These are phyloP conservation scores for Macadamia tetraphylla DNA, from an alignment of 164 flowering plant species.

Conservation along the genomic window DNA sequence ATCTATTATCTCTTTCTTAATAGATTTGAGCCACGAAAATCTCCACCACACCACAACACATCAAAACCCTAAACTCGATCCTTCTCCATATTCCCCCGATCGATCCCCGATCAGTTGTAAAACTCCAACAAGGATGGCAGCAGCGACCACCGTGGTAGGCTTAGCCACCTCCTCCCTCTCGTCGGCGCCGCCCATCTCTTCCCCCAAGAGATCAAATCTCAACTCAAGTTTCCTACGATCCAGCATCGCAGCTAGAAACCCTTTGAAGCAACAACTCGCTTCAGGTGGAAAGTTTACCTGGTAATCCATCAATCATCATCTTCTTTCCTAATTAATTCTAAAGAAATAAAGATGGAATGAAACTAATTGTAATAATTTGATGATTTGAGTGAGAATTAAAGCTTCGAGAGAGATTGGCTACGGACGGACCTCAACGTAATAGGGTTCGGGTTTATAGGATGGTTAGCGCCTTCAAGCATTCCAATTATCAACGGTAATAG, in stretches of 20 bases:
- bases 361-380: too few relatives aligned
- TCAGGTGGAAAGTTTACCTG: constrained; percentile 62
- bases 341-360: too few relatives aligned
- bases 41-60: too few relatives aligned
- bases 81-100: too few relatives aligned
- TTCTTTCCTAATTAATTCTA: not conserved
- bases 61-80: too few relatives aligned
- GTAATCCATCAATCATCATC: constrained; percentile 20
- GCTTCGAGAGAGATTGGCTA: constrained; percentile 85
- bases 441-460: constrained; percentile 93
- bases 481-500: constrained; percentile 82
- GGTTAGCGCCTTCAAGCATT: constrained; percentile 91
- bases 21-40: too few relatives aligned
- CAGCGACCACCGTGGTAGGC: constrained; percentile 49
- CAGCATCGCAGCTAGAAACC: constrained; percentile 41
- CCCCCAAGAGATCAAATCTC: constrained; percentile 29
- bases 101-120: too few relatives aligned
- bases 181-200: constrained; percentile 10
- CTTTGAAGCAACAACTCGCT: constrained; percentile 39
- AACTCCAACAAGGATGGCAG: constrained; percentile 31
- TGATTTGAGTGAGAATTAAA: constrained; percentile 7
- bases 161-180: constrained; percentile 37
- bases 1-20: too few relatives aligned
- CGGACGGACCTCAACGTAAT: constrained; percentile 74
- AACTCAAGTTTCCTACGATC: constrained; percentile 54